Conservation (phyloP, 2,329 filamentous ascomycete species). For the Colletotrichum theobromicola region DNA sequence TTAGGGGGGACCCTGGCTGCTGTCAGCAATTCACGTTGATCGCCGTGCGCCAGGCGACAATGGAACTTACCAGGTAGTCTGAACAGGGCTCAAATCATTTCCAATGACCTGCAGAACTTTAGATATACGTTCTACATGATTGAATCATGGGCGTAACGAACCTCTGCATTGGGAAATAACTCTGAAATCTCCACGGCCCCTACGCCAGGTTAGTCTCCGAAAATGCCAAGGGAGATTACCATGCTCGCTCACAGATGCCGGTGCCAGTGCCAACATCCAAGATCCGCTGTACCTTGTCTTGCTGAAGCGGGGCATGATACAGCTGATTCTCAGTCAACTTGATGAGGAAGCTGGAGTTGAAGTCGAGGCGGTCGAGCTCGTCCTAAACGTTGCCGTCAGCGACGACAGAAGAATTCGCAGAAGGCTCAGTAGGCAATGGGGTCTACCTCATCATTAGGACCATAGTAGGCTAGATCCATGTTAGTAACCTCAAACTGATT, state of each 20-base stretch:
- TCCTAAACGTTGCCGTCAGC: not conserved
- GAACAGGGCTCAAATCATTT: not conserved
- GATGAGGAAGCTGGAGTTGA: not conserved
- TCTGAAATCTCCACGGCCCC: not conserved
- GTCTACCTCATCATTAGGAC: constrained; percentile 38
- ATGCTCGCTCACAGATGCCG: constrained; percentile 52
- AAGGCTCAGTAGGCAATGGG: not conserved
- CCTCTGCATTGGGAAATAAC: not conserved
- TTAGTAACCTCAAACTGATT: not conserved
- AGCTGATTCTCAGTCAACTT: not conserved
- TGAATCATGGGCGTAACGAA: not conserved
- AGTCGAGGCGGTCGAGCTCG: not conserved
- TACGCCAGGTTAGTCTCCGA: not conserved
- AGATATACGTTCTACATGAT: not conserved
- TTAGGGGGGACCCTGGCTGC: constrained; percentile 59
- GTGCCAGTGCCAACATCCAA: constrained; percentile 66
- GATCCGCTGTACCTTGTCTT: constrained; percentile 35
- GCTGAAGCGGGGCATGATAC: not conserved
- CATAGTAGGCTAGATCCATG: constrained; percentile 24
- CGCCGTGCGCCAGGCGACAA: not conserved
- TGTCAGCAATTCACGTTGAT: not conserved
- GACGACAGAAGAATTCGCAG: too few relatives aligned
- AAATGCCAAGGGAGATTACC: not conserved
- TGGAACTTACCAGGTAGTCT: not conserved
- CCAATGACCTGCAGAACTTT: not conserved